Conservation (phyloP, 345 rosid genomes). For the Anacardium occidentale region DNA sequence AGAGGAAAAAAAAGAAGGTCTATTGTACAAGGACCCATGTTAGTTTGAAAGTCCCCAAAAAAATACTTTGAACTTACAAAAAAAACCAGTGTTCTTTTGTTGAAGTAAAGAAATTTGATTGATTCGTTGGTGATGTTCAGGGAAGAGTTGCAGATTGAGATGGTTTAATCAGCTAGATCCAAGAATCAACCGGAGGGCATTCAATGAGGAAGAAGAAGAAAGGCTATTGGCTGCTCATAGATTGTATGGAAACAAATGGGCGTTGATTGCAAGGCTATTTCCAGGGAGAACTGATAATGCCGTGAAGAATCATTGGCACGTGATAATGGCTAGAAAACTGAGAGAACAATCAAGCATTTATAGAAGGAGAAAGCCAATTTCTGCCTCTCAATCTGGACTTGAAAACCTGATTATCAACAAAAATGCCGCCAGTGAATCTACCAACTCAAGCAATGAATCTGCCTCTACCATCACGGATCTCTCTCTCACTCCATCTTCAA, state of each 20-base stretch:
- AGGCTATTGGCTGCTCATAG: conserved; percentile 66
- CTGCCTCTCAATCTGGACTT: conserved; percentile 17
- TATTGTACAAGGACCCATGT: not conserved
- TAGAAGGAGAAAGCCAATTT: conserved; percentile 43
- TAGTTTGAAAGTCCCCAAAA: not conserved
- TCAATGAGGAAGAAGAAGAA: conserved; percentile 81
- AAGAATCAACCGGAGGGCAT: conserved; percentile 74
- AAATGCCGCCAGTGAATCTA: conserved; percentile 43
- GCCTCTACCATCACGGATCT: conserved; percentile 60
- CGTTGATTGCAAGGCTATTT: conserved; percentile 76
- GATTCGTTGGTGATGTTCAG: conserved; percentile 34
- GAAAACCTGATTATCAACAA: conserved; percentile 18
- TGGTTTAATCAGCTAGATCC: conserved; percentile 97
- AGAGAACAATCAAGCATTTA: conserved; percentile 60
- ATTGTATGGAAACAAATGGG: conserved; percentile 89
- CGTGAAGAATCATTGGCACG: conserved; percentile 97
- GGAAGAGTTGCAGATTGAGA: conserved; percentile 93
- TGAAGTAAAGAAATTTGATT: not conserved
- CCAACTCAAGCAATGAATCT: conserved; percentile 47
- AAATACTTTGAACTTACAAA: too few relatives aligned
- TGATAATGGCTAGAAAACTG: conserved; percentile 82
- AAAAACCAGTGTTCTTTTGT: too few relatives aligned
- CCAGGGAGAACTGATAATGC: conserved; percentile 95
- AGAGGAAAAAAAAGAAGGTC: not conserved
- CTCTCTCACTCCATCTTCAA: conserved; percentile 55